phyloP scores from a whole-genome alignment of 768 basidiomycete species.

The Lactarius trivialis region DNA sequence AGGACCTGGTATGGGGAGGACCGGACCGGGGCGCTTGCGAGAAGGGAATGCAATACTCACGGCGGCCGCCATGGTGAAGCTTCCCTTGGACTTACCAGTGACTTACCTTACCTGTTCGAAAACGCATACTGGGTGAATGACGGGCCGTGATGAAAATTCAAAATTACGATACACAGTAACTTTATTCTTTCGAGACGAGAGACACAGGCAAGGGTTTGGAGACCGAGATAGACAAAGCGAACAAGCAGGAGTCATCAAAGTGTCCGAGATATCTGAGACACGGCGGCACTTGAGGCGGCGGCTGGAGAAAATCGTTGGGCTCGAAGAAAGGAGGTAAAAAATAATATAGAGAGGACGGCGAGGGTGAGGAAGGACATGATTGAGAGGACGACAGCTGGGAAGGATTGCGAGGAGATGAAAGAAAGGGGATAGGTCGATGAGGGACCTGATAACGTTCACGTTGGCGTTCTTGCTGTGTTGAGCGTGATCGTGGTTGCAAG shows the following conservation, averaged over 20 bases:
- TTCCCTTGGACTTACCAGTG: too few relatives aligned
- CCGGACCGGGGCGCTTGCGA: too few relatives aligned
- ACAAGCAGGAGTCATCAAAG: not conserved
- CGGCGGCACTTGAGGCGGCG: slow-evolving; percentile 15
- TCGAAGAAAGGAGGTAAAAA: slow-evolving; percentile 23
- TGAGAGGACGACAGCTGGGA: slow-evolving; percentile 14
- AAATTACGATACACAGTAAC: slow-evolving; percentile 1
- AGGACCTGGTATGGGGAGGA: too few relatives aligned
- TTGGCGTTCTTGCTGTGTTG: not conserved
- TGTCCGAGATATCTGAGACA: not conserved
- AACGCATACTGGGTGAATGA: too few relatives aligned
- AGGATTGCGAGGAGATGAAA: not conserved
- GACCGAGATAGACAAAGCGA: not conserved
- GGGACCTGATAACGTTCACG: not conserved
- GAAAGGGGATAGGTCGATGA: slow-evolving; percentile 7
- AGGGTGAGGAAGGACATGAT: slow-evolving; percentile 6
- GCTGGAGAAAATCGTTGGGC: slow-evolving; percentile 15
- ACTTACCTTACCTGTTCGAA: too few relatives aligned
- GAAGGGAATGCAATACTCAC: too few relatives aligned
- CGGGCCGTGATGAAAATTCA: too few relatives aligned
- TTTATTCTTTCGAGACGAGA: not conserved
- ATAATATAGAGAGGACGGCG: slow-evolving; percentile 11
- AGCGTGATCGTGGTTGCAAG: not conserved
- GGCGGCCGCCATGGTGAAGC: too few relatives aligned
- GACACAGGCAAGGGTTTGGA: not conserved